phyloP scores from a whole-genome alignment of 495 filamentous ascomycete genomes.

The Aspergillus egyptiacus region DNA sequence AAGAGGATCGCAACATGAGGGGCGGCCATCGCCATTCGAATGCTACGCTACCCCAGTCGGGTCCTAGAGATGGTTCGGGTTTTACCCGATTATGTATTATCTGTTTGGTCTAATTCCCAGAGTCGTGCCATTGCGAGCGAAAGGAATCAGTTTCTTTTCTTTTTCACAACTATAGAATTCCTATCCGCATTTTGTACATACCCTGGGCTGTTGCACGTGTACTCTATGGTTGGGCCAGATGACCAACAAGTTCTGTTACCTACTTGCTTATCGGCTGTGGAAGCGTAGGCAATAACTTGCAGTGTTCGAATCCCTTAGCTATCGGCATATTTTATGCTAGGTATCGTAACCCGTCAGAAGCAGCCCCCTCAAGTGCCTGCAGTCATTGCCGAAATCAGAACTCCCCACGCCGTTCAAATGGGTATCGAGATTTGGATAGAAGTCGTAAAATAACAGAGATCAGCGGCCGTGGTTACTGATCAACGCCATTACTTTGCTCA shows the following conservation, averaged over 20 bases:
- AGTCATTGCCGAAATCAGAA: not conserved
- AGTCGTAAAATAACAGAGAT: not conserved
- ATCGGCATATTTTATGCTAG: constrained; percentile 13
- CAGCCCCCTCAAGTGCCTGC: not conserved
- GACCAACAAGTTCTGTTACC: constrained; percentile 43
- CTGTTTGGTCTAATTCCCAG: constrained; percentile 43
- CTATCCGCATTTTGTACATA: constrained; percentile 46
- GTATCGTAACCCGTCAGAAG: constrained; percentile 14
- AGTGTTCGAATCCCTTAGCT: constrained; percentile 21
- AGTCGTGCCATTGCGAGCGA: constrained; percentile 45
- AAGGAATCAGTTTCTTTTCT: constrained; percentile 40
- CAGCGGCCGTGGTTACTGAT: constrained; percentile 25
- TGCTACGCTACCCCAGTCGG: constrained; percentile 32
- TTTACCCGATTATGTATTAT: constrained; percentile 44
- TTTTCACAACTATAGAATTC: constrained; percentile 43
- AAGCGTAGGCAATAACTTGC: not conserved
- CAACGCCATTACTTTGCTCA: constrained; percentile 33
- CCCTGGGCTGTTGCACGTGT: constrained; percentile 44
- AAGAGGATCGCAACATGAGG: constrained; percentile 24
- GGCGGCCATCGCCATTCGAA: constrained; percentile 28
- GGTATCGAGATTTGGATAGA: not conserved
- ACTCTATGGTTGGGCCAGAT: constrained; percentile 44
- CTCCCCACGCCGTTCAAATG: not conserved
- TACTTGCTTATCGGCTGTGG: constrained; percentile 6
- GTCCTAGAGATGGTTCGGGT: constrained; percentile 38